Evolutionary conservation across 345 rosid genomes (phyloP).

Genomic region (Populus euphratica): DNA sequence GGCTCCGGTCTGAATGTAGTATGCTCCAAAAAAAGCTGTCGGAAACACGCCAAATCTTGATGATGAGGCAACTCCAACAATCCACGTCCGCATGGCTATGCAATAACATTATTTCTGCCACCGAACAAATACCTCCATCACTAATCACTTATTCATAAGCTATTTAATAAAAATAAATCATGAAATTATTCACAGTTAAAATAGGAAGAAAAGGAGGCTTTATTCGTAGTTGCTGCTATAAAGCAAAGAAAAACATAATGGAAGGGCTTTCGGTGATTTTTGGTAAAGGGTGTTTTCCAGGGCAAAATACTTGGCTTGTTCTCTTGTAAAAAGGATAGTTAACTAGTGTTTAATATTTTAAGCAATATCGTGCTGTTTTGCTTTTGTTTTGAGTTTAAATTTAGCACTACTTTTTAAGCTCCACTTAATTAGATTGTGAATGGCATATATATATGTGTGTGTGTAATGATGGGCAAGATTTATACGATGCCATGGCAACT

Average conservation of each 20-base stretch:
- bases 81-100: slow-evolving; percentile 53
- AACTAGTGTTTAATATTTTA: slow-evolving; percentile 11
- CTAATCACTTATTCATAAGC: slow-evolving; percentile 32
- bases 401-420: no score
- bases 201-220: background rate
- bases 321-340: slow-evolving; percentile 23
- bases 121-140: slow-evolving; percentile 42
- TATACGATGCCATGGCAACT: no score
- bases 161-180: slow-evolving; percentile 1
- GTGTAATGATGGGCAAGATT: no score
- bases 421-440: background rate
- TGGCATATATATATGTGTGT: no score
- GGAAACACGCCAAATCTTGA: slow-evolving; percentile 45
- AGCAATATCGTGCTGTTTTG: slow-evolving; percentile 17
- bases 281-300: slow-evolving; percentile 2
- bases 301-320: background rate
- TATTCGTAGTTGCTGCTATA: background rate
- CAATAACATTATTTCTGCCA: slow-evolving; percentile 28
- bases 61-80: slow-evolving; percentile 48
- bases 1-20: slow-evolving; percentile 51
- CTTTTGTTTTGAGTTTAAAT: background rate
- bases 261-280: slow-evolving; percentile 21
- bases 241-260: slow-evolving; percentile 1
- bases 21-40: slow-evolving; percentile 53
- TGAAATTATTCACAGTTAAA: slow-evolving; percentile 8